phyloP scores from a whole-genome alignment of 208 protist species.

The Leishmania gerbilli region DNA sequence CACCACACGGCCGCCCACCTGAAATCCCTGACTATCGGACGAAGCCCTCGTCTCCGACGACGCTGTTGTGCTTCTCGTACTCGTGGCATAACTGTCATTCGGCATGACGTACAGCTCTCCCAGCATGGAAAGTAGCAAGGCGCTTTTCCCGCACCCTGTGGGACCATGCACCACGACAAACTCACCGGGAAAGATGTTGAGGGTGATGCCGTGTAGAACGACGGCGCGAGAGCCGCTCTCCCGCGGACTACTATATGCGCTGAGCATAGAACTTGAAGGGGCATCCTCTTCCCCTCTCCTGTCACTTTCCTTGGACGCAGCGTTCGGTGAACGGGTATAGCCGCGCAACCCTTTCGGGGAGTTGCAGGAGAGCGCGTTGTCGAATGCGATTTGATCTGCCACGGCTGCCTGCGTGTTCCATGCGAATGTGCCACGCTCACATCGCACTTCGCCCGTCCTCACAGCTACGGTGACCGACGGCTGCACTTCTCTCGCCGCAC shows the following conservation, averaged over 20 bases:
- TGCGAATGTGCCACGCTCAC: slow-evolving; percentile 27
- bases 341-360: neutral
- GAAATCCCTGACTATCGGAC: slow-evolving; percentile 34
- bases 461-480: neutral
- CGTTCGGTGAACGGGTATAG: neutral
- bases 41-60: neutral
- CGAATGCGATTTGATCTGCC: slow-evolving; percentile 15
- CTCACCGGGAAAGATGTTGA: slow-evolving; percentile 65
- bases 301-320: neutral
- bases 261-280: neutral
- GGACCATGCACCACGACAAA: slow-evolving; percentile 80
- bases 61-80: slow-evolving; percentile 4
- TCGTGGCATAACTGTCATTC: neutral
- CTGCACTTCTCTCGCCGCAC: neutral
- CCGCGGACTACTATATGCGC: slow-evolving; percentile 17
- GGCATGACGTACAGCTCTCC: slow-evolving; percentile 62
- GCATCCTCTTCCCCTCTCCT: neutral
- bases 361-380: neutral
- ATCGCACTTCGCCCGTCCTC: slow-evolving; percentile 27
- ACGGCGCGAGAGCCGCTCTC: slow-evolving; percentile 18
- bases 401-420: slow-evolving; percentile 23
- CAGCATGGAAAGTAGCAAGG: slow-evolving; percentile 80
- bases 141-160: slow-evolving; percentile 83
- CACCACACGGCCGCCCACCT: slow-evolving; percentile 57
- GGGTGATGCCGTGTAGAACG: slow-evolving; percentile 56